Evolutionary conservation across 176 grass and related monocot genomes (phyloP), one percentile per base, ranked within the genome.

Genomic region (Ampelocalamus luodianensis): DNA sequence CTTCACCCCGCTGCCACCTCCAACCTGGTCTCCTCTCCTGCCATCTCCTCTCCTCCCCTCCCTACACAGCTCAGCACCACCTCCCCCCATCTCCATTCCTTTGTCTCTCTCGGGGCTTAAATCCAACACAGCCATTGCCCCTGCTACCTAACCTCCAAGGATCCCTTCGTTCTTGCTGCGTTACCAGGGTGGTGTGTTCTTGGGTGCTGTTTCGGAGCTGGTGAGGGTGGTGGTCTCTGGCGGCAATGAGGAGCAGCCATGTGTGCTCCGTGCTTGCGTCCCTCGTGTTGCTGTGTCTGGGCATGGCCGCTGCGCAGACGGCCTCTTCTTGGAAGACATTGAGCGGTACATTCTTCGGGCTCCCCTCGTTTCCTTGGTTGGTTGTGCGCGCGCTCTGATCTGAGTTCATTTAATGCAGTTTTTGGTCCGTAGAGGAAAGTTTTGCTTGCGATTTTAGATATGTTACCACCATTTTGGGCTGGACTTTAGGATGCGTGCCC

Each of bases 321-420:
- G 79, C 44, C 38, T 71, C 83, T 70, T 54, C 90, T 45, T 92
- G 90, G 90, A 92, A 86, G 79, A 89, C 90, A 37, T 45, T 92
- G 65, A 84, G 79, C 65, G 90, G 87, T 92, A 76, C 44, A 15
- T 27, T 68, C 79, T 20, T 18, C 6, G 3, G 13, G 14, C 46
- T 46, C 44, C 68, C 22, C 18, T 44, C 36, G 36, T 17, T 54
- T 65, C 2, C 55, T 67, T 54, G 10, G 37, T 16, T 65, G 22
- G 1, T 17, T 68, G 6, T 56, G 4, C 11, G 20, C 18, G 4
- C 8, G 71, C 38, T 50, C 9, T 70, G 40, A 70, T 70, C 64
- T 32, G n/a, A 24, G 64, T 46, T 55, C 13, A 69, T 68, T n/a
- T 34, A 2, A 18, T 23, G 32, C 65, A 32, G 2, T 16, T 10